phyloP scores from a whole-genome alignment of 1,139 yeast genomes.

The Blastobotrys serpentis region DNA sequence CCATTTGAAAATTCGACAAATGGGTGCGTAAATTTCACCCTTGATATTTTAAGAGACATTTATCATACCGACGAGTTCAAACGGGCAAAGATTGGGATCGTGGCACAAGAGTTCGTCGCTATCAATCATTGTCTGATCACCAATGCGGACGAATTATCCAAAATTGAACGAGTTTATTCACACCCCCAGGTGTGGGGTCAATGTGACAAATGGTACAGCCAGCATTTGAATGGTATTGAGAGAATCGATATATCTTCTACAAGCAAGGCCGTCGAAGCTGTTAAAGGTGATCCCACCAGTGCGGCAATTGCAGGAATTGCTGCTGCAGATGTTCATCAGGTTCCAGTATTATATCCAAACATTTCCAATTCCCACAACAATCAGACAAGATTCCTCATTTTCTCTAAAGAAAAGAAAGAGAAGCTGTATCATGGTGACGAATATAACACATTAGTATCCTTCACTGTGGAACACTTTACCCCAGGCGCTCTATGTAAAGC shows the following conservation, averaged over 20 bases:
- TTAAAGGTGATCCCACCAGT: slow-evolving; percentile 40
- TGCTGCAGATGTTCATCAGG: slow-evolving; percentile 62
- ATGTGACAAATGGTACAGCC: slow-evolving; percentile 54
- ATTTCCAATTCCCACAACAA: slow-evolving; percentile 73
- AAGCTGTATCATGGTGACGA: slow-evolving; percentile 19
- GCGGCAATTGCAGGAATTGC: slow-evolving; percentile 62
- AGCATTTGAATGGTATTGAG: slow-evolving; percentile 32
- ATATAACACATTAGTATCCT: slow-evolving; percentile 57
- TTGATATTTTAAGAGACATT: slow-evolving; percentile 74
- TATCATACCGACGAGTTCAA: slow-evolving; percentile 36
- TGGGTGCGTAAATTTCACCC: slow-evolving; percentile 86
- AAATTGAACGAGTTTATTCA: slow-evolving; percentile 64
- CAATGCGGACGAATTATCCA: slow-evolving; percentile 41
- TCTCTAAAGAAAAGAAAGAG: slow-evolving; percentile 41
- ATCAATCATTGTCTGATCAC: slow-evolving; percentile 76
- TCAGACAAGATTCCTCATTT: slow-evolving; percentile 78
- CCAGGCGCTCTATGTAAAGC: slow-evolving; percentile 78
- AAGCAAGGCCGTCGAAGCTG: slow-evolving; percentile 75
- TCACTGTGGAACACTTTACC: slow-evolving; percentile 63
- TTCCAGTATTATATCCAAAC: slow-evolving; percentile 54
- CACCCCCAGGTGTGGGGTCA: slow-evolving; percentile 99
- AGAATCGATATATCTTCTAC: slow-evolving; percentile 71
- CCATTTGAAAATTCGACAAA: slow-evolving; percentile 95
- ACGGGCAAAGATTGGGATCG: slow-evolving; percentile 34
- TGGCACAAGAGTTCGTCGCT: slow-evolving; percentile 78